Evolutionary conservation across 352 stramenopile species (phyloP), one percentile per base, ranked within the genome.

Genomic region (Pythium apleroticum): DNA sequence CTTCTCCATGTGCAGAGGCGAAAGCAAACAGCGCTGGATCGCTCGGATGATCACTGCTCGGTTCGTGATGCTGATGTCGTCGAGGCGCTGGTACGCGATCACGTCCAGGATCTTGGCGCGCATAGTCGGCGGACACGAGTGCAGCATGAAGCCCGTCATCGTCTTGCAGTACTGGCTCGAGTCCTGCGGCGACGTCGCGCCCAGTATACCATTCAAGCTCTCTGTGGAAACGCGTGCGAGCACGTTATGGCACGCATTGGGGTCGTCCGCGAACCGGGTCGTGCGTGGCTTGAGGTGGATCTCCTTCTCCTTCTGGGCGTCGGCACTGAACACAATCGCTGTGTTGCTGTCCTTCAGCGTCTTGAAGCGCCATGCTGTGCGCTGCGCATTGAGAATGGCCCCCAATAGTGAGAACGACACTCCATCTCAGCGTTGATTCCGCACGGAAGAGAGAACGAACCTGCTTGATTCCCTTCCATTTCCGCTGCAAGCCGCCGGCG

Each of bases 121-220:
- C 58, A 90, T 84, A 24, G 65, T 63, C 22, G 84, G 80, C 10
- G 76, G 65, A 31, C 81, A 89, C 31, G 83, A 81, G 37, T 91
- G 80, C 52, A 95, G 74, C 84, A 95, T 93, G 63, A 95, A 95
- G 54, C 83, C 81, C 9, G 86, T 90, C 86, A 95, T 93, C 19
- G 81, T 93, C 57, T 76, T 86, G 68, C 80, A 86, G 48, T 89
- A 93, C 63, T 90, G 70, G 53, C 76, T 89, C 49, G 84, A 91
- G 54, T 84, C 64, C 52, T 91, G 76, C 1, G 86, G 86, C 11
- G 86, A 93, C 6, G 79, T 95, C 6, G 86, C 86, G 0, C 79
- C 76, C 12, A 95, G 71, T 27, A 95, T 93, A 12, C 80, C 84
- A 57, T 95, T 95, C 5, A 95, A 60, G 71, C 77, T 92, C 27